Evolutionary conservation across 345 rosid genomes (phyloP).

Genomic region (Murraya paniculata): DNA sequence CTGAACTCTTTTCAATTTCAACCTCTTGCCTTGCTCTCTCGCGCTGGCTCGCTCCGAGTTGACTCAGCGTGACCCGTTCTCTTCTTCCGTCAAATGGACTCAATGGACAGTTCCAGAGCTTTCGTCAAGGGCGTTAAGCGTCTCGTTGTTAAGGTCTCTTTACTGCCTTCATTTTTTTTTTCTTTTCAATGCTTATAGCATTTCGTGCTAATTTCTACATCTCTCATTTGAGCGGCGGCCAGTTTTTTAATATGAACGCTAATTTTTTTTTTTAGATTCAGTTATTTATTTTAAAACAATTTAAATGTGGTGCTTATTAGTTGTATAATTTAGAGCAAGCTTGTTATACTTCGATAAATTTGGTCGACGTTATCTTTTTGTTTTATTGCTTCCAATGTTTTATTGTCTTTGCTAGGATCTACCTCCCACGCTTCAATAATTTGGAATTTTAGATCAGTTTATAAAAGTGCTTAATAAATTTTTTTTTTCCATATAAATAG

Average conservation of each 20-base stretch:
- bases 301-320: neutral
- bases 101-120: slow-evolving; percentile 37
- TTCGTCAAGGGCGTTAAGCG: slow-evolving; percentile 52
- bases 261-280: neutral
- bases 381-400: neutral
- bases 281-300: neutral
- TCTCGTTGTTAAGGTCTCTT: slow-evolving; percentile 41
- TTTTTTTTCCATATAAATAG: neutral
- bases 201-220: neutral
- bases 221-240: neutral
- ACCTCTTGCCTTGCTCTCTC: neutral
- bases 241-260: neutral
- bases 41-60: neutral
- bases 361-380: neutral
- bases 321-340: neutral
- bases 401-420: neutral
- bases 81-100: neutral
- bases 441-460: neutral
- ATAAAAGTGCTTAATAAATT: no score
- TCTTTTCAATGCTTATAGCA: neutral
- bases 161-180: neutral
- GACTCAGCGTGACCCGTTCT: neutral
- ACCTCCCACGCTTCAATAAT: neutral
- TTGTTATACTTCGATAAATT: neutral
- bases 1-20: neutral